phyloP scores from a whole-genome alignment of 2,329 filamentous ascomycete species.

The Ascochyta clinopodiicola region DNA sequence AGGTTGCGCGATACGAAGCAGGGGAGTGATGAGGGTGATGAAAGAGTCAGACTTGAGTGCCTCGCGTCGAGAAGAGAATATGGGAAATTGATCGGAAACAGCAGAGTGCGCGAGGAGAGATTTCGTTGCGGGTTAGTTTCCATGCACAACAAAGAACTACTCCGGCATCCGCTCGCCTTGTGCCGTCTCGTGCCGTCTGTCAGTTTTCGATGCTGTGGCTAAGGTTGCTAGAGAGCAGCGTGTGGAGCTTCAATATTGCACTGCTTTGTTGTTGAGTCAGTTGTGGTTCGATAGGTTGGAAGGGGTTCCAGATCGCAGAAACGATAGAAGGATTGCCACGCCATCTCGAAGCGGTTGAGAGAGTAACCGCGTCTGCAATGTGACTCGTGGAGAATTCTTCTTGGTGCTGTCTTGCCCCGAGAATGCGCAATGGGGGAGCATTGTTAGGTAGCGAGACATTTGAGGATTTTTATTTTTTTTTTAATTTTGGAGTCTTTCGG shows the following conservation, averaged over 20 bases:
- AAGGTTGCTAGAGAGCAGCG: constrained; percentile 11
- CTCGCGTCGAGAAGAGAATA: constrained; percentile 6
- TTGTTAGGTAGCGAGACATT: constrained; percentile 6
- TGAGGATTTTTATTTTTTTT: background rate
- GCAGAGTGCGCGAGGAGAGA: constrained; percentile 11
- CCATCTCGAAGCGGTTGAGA: constrained; percentile 10
- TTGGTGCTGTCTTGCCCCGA: constrained; percentile 7
- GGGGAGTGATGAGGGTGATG: background rate
- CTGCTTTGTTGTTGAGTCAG: constrained; percentile 14
- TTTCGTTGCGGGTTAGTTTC: constrained; percentile 11
- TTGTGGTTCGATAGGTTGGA: constrained; percentile 7
- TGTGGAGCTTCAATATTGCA: constrained; percentile 19
- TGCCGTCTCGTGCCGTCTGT: constrained; percentile 17
- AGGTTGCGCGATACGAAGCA: background rate
- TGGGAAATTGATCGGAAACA: constrained; percentile 6
- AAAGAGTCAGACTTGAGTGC: background rate
- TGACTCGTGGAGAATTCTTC: constrained; percentile 18
- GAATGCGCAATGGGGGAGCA: constrained; percentile 9
- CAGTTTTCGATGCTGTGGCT: constrained; percentile 9
- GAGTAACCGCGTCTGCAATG: constrained; percentile 1
- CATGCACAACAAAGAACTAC: constrained; percentile 7
- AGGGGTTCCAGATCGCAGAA: constrained; percentile 12
- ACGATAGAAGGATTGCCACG: constrained; percentile 11
- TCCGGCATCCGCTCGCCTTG: constrained; percentile 7
- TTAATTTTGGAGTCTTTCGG: constrained; percentile 18